Percentiles rank a stretch among this genome's conserved stretches.
These are phyloP conservation scores for Mrakia hoshinonis DNA, from an alignment of 768 basidiomycete genomes.

Conservation along the genomic window DNA sequence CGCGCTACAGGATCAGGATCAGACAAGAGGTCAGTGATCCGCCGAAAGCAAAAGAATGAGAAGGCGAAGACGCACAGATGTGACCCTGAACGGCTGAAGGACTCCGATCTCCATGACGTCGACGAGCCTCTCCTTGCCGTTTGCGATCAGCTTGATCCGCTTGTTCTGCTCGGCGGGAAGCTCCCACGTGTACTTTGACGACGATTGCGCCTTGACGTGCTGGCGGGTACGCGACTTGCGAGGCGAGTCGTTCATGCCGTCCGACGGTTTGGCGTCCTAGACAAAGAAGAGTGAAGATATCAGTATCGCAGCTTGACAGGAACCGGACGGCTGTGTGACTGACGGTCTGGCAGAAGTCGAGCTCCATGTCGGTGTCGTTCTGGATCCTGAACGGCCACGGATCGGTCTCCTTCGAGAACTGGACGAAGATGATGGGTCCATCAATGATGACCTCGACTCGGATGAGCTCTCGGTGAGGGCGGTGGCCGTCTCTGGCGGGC, in stretches of 20 bases:
- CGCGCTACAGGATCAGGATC: constrained; percentile 35
- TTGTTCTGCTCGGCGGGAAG: constrained; percentile 75
- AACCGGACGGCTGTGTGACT: constrained; percentile 16
- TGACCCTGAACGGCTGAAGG: constrained; percentile 77
- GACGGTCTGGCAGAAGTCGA: constrained; percentile 70
- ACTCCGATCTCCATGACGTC: constrained; percentile 96
- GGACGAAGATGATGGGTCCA: constrained; percentile 82
- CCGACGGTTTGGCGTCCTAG: constrained; percentile 17
- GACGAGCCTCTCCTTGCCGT: constrained; percentile 55
- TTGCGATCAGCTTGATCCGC: constrained; percentile 58
- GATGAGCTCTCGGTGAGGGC: constrained; percentile 48
- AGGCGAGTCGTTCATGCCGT: constrained; percentile 14
- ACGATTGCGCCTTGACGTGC: constrained; percentile 50
- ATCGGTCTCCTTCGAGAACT: constrained; percentile 56
- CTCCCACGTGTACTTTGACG: constrained; percentile 81
- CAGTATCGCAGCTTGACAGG: not conserved
- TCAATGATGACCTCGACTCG: constrained; percentile 71
- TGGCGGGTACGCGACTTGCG: constrained; percentile 14
- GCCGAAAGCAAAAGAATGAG: constrained; percentile 33
- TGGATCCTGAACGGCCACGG: constrained; percentile 85
- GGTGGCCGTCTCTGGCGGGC: constrained; percentile 34
- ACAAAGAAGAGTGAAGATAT: not conserved
- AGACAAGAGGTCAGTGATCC: not conserved
- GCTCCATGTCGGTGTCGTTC: constrained; percentile 67
- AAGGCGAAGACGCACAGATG: not conserved